Conservation (phyloP, 805 yeast species). For the Sugiyamaella lignohabitans region DNA sequence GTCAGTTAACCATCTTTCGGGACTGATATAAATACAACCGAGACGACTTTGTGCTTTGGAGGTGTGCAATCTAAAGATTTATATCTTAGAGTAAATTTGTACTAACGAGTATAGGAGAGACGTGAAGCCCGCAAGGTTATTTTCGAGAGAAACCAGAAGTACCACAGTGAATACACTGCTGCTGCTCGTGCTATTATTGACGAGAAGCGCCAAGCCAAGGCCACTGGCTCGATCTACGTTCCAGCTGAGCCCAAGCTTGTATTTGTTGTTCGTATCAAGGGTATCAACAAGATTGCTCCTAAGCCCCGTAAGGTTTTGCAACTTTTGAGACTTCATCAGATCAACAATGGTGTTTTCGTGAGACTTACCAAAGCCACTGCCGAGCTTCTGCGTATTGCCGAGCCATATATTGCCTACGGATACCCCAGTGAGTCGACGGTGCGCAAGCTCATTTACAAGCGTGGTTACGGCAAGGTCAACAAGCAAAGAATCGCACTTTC, state of each 20-base stretch:
- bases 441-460: slow-evolving; percentile 72
- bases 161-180: slow-evolving; percentile 88
- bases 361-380: slow-evolving; percentile 75
- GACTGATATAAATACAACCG: slow-evolving; percentile 46
- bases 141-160: slow-evolving; percentile 93
- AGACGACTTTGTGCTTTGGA: too few species aligned
- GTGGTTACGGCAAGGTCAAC: slow-evolving; percentile 79
- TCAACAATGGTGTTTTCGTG: slow-evolving; percentile 75
- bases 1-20: slow-evolving; percentile 82
- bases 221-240: slow-evolving; percentile 87
- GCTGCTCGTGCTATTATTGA: slow-evolving; percentile 78
- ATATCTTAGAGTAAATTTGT: too few species aligned
- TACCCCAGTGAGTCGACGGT: slow-evolving; percentile 71
- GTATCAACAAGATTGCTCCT: slow-evolving; percentile 97
- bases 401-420: slow-evolving; percentile 79
- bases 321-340: slow-evolving; percentile 69
- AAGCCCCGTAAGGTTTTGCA: slow-evolving; percentile 94
- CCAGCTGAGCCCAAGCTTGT: slow-evolving; percentile 93
- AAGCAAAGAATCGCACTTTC: slow-evolving; percentile 68
- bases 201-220: slow-evolving; percentile 92
- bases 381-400: slow-evolving; percentile 70
- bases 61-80: too few species aligned
- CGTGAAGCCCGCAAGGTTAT: slow-evolving; percentile 42
- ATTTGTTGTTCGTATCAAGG: slow-evolving; percentile 97
- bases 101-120: not conserved